phyloP scores from a whole-genome alignment of 768 basidiomycete genomes.

The Leccinum pellstonianum region DNA sequence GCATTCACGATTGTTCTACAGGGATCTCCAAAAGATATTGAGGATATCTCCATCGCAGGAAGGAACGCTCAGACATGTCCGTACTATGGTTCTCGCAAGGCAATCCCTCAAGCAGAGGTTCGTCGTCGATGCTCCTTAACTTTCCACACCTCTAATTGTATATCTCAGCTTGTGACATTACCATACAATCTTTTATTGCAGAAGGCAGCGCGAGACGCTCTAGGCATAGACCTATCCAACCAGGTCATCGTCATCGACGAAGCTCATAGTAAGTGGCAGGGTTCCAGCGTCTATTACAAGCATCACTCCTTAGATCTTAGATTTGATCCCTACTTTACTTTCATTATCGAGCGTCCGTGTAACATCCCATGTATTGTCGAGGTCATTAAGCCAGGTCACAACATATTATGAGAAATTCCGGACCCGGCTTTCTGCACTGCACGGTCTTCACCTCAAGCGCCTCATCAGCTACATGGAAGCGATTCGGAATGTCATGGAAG shows the following conservation, averaged over 20 bases:
- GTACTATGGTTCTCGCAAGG: slow-evolving; percentile 87
- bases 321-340: slow-evolving; percentile 86
- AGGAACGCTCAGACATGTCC: slow-evolving; percentile 73
- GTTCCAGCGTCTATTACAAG: slow-evolving; percentile 1
- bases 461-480: slow-evolving; percentile 72
- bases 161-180: slow-evolving; percentile 73
- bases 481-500: slow-evolving; percentile 54
- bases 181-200: slow-evolving; percentile 93
- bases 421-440: slow-evolving; percentile 66
- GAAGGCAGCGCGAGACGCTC: slow-evolving; percentile 76
- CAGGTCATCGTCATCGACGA: slow-evolving; percentile 94
- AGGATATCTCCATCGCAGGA: slow-evolving; percentile 81
- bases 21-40: slow-evolving; percentile 92
- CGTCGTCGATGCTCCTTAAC: slow-evolving; percentile 9
- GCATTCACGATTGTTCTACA: slow-evolving; percentile 29
- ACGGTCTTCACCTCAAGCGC: slow-evolving; percentile 79
- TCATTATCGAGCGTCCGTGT: slow-evolving; percentile 78
- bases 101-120: slow-evolving; percentile 90
- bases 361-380: slow-evolving; percentile 51
- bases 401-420: slow-evolving; percentile 78
- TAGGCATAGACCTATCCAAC: slow-evolving; percentile 80
- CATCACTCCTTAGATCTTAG: slow-evolving; percentile 58
- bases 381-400: slow-evolving; percentile 71
- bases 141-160: background rate
- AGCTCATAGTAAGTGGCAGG: slow-evolving; percentile 77